Conservation (phyloP, 768 basidiomycete species). For the Mycena albidolilacea region DNA sequence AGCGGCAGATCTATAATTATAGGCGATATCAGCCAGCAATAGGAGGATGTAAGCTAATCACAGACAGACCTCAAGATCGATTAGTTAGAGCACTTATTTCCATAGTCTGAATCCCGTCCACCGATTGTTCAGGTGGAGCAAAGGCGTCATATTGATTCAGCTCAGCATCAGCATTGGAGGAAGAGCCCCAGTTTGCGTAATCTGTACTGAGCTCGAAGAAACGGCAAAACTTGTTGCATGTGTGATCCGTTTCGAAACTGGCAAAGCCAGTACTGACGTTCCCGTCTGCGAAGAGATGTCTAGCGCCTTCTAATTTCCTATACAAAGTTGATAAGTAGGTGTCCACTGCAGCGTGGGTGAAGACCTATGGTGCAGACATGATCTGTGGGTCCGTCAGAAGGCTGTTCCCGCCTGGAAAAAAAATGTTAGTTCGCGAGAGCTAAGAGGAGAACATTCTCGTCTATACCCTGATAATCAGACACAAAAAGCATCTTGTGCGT, state of each 20-base stretch:
- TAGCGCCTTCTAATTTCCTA: background rate
- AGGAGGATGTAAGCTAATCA: too few relatives aligned
- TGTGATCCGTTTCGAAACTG: constrained; percentile 10
- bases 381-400: constrained; percentile 45
- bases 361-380: constrained; percentile 33
- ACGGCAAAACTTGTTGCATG: constrained; percentile 18
- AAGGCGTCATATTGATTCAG: too few relatives aligned
- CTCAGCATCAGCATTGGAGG: too few relatives aligned
- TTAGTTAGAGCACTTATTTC: too few relatives aligned
- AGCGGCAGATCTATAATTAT: too few relatives aligned
- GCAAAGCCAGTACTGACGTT: constrained; percentile 6
- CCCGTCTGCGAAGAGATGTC: constrained; percentile 17
- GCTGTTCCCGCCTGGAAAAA: constrained; percentile 27
- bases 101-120: too few relatives aligned
- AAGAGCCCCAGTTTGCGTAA: background rate
- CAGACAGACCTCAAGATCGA: too few relatives aligned
- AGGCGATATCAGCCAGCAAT: too few relatives aligned
- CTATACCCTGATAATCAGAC: constrained; percentile 47
- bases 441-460: background rate
- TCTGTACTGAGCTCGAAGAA: constrained; percentile 15
- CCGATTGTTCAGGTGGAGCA: too few relatives aligned
- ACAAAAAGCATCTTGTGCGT: constrained; percentile 43
- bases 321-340: background rate
- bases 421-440: background rate
- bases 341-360: background rate